A percentile compares a stretch with the other conserved stretches of the same genome.
phyloP scores from a whole-genome alignment of 805 yeast species.

The Cyberlindnera euphorbiiphila region DNA sequence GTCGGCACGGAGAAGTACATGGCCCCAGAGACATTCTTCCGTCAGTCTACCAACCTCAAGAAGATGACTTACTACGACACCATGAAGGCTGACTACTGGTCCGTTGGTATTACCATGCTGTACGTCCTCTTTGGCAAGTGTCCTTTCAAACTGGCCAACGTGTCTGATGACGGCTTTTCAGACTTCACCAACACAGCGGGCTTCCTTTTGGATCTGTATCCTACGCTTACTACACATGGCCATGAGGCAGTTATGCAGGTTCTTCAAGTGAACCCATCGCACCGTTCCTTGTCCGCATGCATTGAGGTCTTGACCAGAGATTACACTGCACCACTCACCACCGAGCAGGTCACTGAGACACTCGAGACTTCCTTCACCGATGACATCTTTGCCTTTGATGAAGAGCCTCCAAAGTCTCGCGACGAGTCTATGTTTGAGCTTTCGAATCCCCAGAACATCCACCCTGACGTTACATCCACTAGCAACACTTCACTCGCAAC shows the following conservation, averaged over 20 bases:
- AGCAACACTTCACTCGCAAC: neutral
- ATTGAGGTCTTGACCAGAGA: conserved; percentile 39
- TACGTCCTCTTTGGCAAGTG: conserved; percentile 79
- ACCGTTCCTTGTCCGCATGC: conserved; percentile 45
- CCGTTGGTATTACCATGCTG: conserved; percentile 75
- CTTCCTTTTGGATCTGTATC: conserved; percentile 69
- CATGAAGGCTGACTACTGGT: conserved; percentile 81
- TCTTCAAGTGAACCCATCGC: conserved; percentile 65
- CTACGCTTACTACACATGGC: conserved; percentile 67
- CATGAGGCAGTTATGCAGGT: conserved; percentile 62
- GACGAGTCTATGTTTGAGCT: conserved; percentile 6
- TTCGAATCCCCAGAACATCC: conserved; percentile 1
- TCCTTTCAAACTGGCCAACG: conserved; percentile 74
- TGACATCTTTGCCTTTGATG: conserved; percentile 14
- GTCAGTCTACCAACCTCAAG: conserved; percentile 15
- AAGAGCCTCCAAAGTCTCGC: neutral
- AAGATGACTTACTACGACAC: conserved; percentile 50
- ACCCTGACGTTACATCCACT: neutral
- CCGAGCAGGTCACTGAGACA: conserved; percentile 53
- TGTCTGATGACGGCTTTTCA: conserved; percentile 61
- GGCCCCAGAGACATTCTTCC: conserved; percentile 85
- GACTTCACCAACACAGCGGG: conserved; percentile 68
- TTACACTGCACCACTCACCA: conserved; percentile 43
- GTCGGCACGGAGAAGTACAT: conserved; percentile 85
- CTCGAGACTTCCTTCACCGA: conserved; percentile 19